A percentile compares a stretch with the other conserved stretches of the same genome.
phyloP scores from a whole-genome alignment of 176 grass and related monocot genomes.

The Phoenix roebelenii region DNA sequence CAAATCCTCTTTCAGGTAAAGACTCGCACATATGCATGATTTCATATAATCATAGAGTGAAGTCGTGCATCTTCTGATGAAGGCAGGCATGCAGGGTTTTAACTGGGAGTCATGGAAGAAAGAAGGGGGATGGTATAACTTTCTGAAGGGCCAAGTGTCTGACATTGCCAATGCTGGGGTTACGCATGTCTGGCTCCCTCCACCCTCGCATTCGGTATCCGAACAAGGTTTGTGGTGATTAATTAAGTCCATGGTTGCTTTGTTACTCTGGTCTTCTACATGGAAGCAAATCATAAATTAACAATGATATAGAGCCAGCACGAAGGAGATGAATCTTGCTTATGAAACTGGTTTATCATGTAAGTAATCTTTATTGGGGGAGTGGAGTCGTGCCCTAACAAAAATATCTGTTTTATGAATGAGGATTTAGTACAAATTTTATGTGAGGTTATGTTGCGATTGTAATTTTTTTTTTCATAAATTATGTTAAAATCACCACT shows the following conservation, averaged over 20 bases:
- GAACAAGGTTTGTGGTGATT: slow-evolving; percentile 33
- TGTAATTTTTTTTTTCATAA: too few species aligned
- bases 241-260: background rate
- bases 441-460: too few species aligned
- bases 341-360: too few species aligned
- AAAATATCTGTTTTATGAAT: too few species aligned
- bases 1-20: background rate
- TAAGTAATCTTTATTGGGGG: too few species aligned
- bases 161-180: slow-evolving; percentile 47
- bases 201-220: slow-evolving; percentile 58
- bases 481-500: too few species aligned
- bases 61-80: background rate
- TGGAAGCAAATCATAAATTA: too few species aligned
- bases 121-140: slow-evolving; percentile 68
- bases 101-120: slow-evolving; percentile 89
- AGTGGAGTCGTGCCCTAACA: too few species aligned
- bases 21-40: background rate
- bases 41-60: background rate
- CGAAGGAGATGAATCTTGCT: too few species aligned
- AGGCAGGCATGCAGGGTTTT: slow-evolving; percentile 36
- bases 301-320: too few species aligned
- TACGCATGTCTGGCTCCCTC: slow-evolving; percentile 83
- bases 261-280: too few species aligned
- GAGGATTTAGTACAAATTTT: too few species aligned
- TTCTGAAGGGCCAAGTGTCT: slow-evolving; percentile 24